Conservation (phyloP, 2,329 filamentous ascomycete genomes). For the Trichoderma hamatum region DNA sequence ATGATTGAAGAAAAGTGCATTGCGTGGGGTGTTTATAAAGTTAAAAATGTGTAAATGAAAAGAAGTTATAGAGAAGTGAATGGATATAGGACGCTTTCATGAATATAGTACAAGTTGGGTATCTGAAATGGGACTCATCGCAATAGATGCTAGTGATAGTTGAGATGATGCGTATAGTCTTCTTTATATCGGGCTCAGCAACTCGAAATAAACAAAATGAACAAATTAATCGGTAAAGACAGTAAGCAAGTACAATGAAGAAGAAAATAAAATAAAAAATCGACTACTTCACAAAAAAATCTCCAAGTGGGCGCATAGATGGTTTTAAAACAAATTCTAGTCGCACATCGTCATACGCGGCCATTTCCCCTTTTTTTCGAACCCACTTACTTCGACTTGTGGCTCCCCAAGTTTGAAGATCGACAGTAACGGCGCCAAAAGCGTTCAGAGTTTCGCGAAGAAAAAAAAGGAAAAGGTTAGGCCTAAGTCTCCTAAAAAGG, state of each 20-base stretch:
- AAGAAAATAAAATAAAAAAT: not conserved
- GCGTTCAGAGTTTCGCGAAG: not conserved
- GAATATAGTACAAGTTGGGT: not conserved
- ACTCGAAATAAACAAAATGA: not conserved
- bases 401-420: constrained; percentile 5
- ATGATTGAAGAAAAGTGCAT: not conserved
- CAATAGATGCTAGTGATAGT: not conserved
- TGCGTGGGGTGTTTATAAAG: not conserved
- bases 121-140: not conserved
- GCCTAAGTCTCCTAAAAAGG: too few species aligned
- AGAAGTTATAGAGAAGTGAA: not conserved
- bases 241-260: not conserved
- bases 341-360: constrained; percentile 5
- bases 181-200: not conserved
- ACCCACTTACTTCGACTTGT: not conserved
- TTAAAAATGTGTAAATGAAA: not conserved
- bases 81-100: not conserved
- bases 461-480: not conserved
- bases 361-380: constrained; percentile 10
- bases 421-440: not conserved
- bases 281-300: not conserved
- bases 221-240: not conserved
- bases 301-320: not conserved
- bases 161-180: not conserved
- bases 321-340: not conserved